Evolutionary conservation across 805 yeast species (phyloP).

Genomic region (Cyberlindnera japonica): DNA sequence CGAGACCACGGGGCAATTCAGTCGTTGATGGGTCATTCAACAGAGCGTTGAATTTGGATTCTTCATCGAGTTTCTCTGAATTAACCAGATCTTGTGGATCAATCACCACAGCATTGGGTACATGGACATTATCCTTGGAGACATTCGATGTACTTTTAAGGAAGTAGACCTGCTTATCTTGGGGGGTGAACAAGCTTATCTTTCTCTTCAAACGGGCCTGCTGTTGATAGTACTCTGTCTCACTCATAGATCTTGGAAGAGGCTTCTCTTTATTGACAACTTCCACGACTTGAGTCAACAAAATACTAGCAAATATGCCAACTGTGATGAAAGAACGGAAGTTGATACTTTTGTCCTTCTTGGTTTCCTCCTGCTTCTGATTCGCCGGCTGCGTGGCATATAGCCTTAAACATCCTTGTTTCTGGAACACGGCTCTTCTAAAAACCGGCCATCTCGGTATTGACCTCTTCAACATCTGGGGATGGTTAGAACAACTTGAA

Average conservation of each 20-base stretch:
- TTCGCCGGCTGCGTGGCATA: no score
- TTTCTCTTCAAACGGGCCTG: constrained; percentile 51
- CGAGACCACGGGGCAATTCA: constrained; percentile 34
- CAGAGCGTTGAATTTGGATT: constrained; percentile 48
- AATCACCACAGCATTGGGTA: constrained; percentile 33
- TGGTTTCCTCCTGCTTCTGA: constrained; percentile 4
- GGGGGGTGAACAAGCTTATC: constrained; percentile 38
- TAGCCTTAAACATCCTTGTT: no score
- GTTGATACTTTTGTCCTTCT: constrained; percentile 32
- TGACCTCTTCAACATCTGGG: background rate
- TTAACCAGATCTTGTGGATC: constrained; percentile 50
- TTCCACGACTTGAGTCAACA: constrained; percentile 38
- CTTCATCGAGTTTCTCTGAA: constrained; percentile 39
- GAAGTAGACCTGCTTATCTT: constrained; percentile 40
- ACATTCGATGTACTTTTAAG: constrained; percentile 27
- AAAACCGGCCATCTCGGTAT: background rate
- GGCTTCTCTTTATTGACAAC: constrained; percentile 34
- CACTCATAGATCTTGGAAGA: constrained; percentile 29
- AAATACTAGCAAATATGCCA: constrained; percentile 42
- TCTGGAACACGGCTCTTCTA: background rate
- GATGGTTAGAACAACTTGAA: no score
- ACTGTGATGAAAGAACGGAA: constrained; percentile 39
- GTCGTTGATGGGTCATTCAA: constrained; percentile 36
- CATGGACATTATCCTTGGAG: constrained; percentile 6
- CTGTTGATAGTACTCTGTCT: constrained; percentile 39